A percentile compares a stretch with the other conserved stretches of the same genome.
phyloP scores from a whole-genome alignment of 73 alveolate genomes.

The Stentor coeruleus region DNA sequence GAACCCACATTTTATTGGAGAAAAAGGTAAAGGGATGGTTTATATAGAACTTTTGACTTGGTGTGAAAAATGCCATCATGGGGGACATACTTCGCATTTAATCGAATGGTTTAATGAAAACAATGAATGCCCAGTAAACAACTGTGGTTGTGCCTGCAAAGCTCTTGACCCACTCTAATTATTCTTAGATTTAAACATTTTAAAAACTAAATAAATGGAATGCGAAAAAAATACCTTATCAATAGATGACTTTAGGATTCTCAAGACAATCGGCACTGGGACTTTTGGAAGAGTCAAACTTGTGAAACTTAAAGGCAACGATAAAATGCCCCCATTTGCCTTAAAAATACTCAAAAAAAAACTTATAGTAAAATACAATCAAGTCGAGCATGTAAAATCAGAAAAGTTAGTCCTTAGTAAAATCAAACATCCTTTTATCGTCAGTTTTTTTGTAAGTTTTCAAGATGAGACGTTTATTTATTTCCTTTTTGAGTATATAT shows the following conservation, averaged over 20 bases:
- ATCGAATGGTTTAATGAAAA: slow-evolving; percentile 10
- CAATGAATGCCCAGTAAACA: neutral
- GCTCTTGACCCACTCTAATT: neutral
- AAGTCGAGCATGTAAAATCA: slow-evolving; percentile 70
- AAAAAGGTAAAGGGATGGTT: neutral
- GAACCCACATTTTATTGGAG: slow-evolving; percentile 1
- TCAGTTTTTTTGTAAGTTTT: neutral
- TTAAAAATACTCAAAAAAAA: slow-evolving; percentile 76
- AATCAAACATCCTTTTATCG: slow-evolving; percentile 11
- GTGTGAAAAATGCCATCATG: slow-evolving; percentile 31
- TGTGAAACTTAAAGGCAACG: slow-evolving; percentile 45
- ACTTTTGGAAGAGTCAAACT: slow-evolving; percentile 81
- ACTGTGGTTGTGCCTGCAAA: slow-evolving; percentile 1
- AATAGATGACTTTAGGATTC: slow-evolving; percentile 55
- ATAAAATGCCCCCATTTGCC: slow-evolving; percentile 53
- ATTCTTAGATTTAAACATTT: no score
- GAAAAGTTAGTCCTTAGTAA: slow-evolving; percentile 48
- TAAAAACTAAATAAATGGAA: no score
- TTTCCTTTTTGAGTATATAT: slow-evolving; percentile 1
- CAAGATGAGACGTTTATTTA: slow-evolving; percentile 1
- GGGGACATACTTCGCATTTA: slow-evolving; percentile 26
- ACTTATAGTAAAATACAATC: slow-evolving; percentile 67
- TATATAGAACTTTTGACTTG: neutral
- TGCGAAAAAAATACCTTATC: slow-evolving; percentile 35
- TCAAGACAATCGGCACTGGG: slow-evolving; percentile 76